Conservation (phyloP, 2,329 filamentous ascomycete species). For the Aspergillus sp. region DNA sequence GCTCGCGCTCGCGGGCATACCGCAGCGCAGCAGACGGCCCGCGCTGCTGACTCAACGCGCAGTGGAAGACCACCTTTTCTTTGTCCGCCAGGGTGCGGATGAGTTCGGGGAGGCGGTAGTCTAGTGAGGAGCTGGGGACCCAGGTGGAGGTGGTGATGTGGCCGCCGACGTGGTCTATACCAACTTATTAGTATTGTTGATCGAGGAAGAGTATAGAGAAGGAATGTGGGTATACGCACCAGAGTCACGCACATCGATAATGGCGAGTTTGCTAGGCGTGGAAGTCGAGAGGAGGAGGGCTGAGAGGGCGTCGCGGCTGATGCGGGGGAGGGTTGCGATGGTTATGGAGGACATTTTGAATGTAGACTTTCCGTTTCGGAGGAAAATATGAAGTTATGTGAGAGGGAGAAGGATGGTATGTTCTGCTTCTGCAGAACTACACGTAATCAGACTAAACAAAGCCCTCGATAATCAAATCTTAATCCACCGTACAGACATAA, state of each 20-base stretch:
- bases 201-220: not conserved
- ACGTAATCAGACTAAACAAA: not conserved
- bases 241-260: slow-evolving; percentile 88
- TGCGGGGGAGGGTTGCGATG: slow-evolving; percentile 65
- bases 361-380: not conserved
- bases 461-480: not conserved
- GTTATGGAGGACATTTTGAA: slow-evolving; percentile 55
- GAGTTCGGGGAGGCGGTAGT: slow-evolving; percentile 78
- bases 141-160: slow-evolving; percentile 80
- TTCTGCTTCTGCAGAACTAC: not conserved
- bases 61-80: slow-evolving; percentile 90
- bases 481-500: not conserved
- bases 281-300: slow-evolving; percentile 60
- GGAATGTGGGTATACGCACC: slow-evolving; percentile 49
- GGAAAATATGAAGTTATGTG: too few species aligned
- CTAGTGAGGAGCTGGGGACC: slow-evolving; percentile 71
- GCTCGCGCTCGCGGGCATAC: slow-evolving; percentile 68
- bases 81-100: slow-evolving; percentile 74
- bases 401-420: not conserved
- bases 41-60: slow-evolving; percentile 84
- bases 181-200: not conserved
- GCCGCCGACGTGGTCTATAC: slow-evolving; percentile 79
- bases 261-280: slow-evolving; percentile 57
- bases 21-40: slow-evolving; percentile 80
- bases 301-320: slow-evolving; percentile 70